Conservation (phyloP, 768 basidiomycete species). For the Lentinula raphanica region DNA sequence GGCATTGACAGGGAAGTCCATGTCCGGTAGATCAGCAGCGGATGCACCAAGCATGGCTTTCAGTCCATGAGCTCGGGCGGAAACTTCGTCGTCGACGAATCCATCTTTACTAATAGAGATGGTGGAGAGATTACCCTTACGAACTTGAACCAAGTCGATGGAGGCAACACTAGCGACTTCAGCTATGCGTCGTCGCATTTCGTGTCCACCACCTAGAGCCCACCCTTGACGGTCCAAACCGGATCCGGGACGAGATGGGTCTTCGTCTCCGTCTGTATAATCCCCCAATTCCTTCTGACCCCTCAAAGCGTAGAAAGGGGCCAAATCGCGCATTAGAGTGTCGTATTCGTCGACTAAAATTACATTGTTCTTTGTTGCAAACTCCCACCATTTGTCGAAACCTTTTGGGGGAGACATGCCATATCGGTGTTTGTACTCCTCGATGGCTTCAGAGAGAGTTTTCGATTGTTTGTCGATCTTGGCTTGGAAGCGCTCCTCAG, state of each 20-base stretch:
- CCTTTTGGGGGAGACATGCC: conserved; percentile 77
- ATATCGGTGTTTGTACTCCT: conserved; percentile 79
- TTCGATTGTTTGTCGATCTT: conserved; percentile 73
- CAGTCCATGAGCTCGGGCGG: conserved; percentile 76
- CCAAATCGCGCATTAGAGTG: conserved; percentile 66
- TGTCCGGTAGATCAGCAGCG: conserved; percentile 56
- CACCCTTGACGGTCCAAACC: background rate
- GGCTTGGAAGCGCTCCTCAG: conserved; percentile 63
- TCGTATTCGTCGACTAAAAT: conserved; percentile 91
- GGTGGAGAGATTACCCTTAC: conserved; percentile 53
- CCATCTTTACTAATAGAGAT: conserved; percentile 52
- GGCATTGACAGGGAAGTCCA: conserved; percentile 92
- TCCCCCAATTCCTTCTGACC: conserved; percentile 58
- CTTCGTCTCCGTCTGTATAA: conserved; percentile 21
- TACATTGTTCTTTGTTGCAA: conserved; percentile 65
- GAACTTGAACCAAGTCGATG: conserved; percentile 75
- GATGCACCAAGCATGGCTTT: conserved; percentile 55
- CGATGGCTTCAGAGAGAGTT: conserved; percentile 71
- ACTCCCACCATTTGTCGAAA: conserved; percentile 88
- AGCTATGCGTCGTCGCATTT: conserved; percentile 3
- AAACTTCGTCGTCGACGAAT: conserved; percentile 61
- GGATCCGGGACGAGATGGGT: background rate
- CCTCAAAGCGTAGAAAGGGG: conserved; percentile 74
- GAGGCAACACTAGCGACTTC: conserved; percentile 49
- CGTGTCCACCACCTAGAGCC: background rate